Percentiles rank a stretch among this genome's conserved stretches.
These are phyloP conservation scores for Lanzia echinophila DNA, from an alignment of 2,329 filamentous ascomycete species.

Conservation along the genomic window DNA sequence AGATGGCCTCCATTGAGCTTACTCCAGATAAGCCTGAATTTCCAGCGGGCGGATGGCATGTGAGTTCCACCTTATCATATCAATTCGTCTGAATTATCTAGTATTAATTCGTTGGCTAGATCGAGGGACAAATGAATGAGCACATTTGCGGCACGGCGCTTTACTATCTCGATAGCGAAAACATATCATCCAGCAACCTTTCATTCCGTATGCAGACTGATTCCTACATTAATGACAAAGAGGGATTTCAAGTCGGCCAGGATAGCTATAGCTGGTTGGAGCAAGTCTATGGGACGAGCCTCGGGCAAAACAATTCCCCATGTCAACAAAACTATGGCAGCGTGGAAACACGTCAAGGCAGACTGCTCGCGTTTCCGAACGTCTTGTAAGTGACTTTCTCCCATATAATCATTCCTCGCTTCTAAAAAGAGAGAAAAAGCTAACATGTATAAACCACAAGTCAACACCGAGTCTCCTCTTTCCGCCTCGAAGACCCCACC, in stretches of 20 bases:
- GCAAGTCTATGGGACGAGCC: constrained; percentile 14
- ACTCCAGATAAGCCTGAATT: constrained; percentile 49
- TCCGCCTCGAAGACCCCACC: constrained; percentile 43
- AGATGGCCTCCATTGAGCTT: constrained; percentile 53
- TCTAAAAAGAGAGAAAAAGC: background rate
- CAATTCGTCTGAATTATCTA: background rate
- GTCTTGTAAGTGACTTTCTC: constrained; percentile 7
- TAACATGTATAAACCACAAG: background rate
- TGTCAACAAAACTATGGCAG: constrained; percentile 35
- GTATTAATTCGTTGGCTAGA: background rate
- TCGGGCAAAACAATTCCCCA: background rate
- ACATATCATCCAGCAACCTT: constrained; percentile 39
- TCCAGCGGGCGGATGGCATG: constrained; percentile 41
- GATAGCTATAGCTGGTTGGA: constrained; percentile 14
- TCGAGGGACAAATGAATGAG: constrained; percentile 36
- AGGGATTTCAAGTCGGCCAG: constrained; percentile 5
- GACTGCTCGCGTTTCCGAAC: constrained; percentile 41
- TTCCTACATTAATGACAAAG: background rate
- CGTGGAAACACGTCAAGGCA: constrained; percentile 33
- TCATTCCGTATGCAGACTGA: constrained; percentile 35
- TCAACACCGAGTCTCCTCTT: constrained; percentile 47
- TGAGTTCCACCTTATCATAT: constrained; percentile 18
- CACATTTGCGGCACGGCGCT: constrained; percentile 47
- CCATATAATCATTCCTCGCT: background rate
- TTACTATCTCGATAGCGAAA: constrained; percentile 44